phyloP scores from a whole-genome alignment of 352 stramenopile genomes.

The Pythium aquatile region DNA sequence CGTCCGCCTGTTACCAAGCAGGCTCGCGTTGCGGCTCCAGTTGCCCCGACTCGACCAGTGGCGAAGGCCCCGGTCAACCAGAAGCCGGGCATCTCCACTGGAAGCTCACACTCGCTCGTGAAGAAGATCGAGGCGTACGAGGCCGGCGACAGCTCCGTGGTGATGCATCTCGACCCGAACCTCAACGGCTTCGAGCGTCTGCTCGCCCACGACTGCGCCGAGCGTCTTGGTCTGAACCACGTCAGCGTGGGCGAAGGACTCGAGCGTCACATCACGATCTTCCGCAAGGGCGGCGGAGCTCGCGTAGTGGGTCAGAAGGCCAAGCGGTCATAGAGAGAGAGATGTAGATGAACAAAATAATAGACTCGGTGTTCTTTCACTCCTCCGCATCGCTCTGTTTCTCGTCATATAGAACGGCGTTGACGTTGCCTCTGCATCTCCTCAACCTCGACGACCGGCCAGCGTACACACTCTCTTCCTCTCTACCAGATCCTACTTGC shows the following conservation, averaged over 20 bases:
- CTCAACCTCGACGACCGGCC: neutral
- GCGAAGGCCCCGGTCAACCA: neutral
- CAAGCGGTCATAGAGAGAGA: constrained; percentile 24
- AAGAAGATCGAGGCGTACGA: constrained; percentile 79
- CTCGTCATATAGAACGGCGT: neutral
- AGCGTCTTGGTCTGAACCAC: constrained; percentile 70
- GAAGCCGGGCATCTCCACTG: constrained; percentile 47
- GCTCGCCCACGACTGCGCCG: constrained; percentile 79
- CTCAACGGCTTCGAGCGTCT: constrained; percentile 83
- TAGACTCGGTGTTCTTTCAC: constrained; percentile 11
- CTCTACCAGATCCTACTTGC: constrained; percentile 2
- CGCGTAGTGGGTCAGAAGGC: constrained; percentile 33
- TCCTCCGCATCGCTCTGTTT: neutral
- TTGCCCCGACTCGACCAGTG: neutral
- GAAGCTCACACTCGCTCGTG: constrained; percentile 77
- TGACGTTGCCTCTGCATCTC: neutral
- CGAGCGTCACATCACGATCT: constrained; percentile 79
- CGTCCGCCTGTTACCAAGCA: constrained; percentile 13
- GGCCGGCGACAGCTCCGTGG: constrained; percentile 40
- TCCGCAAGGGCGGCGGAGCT: constrained; percentile 13
- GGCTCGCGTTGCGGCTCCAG: constrained; percentile 9
- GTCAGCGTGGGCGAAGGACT: constrained; percentile 66
- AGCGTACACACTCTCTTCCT: constrained; percentile 3
- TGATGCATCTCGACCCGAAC: constrained; percentile 68
- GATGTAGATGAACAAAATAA: neutral